Percentiles rank a stretch among this genome's conserved stretches.
Evolutionary conservation across 306 rosid species (phyloP).

Genomic region (Hippophae rhamnoides): DNA sequence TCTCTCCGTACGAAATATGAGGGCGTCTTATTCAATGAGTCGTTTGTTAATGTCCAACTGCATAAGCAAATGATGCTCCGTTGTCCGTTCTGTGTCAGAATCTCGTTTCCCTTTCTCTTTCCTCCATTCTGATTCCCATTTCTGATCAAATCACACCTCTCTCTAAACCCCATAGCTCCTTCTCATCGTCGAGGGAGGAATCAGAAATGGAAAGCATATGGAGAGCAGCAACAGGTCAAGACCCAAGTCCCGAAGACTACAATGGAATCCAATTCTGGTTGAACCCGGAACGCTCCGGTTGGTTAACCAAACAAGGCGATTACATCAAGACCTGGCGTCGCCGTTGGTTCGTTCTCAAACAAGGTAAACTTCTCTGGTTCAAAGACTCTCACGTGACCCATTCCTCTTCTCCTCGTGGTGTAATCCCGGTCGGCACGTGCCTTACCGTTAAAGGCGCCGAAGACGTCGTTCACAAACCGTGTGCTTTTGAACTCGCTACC

Average conservation of each 20-base stretch:
- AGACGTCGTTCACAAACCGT: conserved; percentile 38
- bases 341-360: conserved; percentile 36
- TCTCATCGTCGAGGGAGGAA: not conserved
- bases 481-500: conserved; percentile 38
- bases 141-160: no score
- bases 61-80: no score
- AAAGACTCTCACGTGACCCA: conserved; percentile 19
- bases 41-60: no score
- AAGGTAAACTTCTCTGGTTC: conserved; percentile 36
- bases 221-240: conserved; percentile 26
- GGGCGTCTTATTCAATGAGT: no score
- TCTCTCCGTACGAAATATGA: no score
- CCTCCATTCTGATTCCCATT: no score
- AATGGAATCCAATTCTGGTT: conserved; percentile 28
- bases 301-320: conserved; percentile 33
- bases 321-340: conserved; percentile 34
- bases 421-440: conserved; percentile 43
- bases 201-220: conserved; percentile 22
- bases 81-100: no score
- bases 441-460: conserved; percentile 53
- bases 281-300: conserved; percentile 27
- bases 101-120: no score
- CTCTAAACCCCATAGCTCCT: no score
- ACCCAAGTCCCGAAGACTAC: conserved; percentile 12
- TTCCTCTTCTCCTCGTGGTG: conserved; percentile 18